These are phyloP conservation scores for Streptanthus diversifolius DNA, from an alignment of 345 rosid species.

Conservation along the genomic window DNA sequence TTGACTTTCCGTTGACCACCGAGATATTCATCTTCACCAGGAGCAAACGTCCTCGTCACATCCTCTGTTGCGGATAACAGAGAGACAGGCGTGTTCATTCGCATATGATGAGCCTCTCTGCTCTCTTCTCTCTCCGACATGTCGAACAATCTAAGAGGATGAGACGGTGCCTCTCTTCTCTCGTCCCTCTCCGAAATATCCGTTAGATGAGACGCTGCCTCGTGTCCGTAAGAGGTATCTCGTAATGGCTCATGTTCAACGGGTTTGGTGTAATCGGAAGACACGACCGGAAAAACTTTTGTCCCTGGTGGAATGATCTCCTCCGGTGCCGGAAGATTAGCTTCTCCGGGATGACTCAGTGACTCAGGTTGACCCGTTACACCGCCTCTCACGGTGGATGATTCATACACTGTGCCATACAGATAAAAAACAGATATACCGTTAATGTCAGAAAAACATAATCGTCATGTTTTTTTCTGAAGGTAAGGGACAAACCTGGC, in stretches of 20 bases:
- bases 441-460: not conserved
- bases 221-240: conserved; percentile 12
- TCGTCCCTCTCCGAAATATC: not conserved
- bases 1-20: conserved; percentile 40
- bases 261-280: conserved; percentile 9
- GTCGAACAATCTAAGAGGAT: not conserved
- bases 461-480: not conserved
- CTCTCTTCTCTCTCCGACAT: conserved; percentile 22
- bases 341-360: conserved; percentile 21
- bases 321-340: conserved; percentile 27
- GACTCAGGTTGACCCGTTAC: conserved; percentile 28
- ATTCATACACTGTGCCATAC: conserved; percentile 24
- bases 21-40: conserved; percentile 28
- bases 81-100: conserved; percentile 36
- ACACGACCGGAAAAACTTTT: conserved; percentile 22
- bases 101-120: conserved; percentile 34
- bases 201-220: not conserved
- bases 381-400: conserved; percentile 22
- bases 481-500: conserved; percentile 39
- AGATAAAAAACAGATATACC: not conserved
- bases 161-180: not conserved
- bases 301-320: conserved; percentile 30
- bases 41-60: conserved; percentile 31
- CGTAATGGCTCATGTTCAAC: conserved; percentile 12
- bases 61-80: conserved; percentile 30